A percentile compares a stretch with the other conserved stretches of the same genome.
Evolutionary conservation across 257 asterid genomes (phyloP).

Genomic region (Echites panduratus): DNA sequence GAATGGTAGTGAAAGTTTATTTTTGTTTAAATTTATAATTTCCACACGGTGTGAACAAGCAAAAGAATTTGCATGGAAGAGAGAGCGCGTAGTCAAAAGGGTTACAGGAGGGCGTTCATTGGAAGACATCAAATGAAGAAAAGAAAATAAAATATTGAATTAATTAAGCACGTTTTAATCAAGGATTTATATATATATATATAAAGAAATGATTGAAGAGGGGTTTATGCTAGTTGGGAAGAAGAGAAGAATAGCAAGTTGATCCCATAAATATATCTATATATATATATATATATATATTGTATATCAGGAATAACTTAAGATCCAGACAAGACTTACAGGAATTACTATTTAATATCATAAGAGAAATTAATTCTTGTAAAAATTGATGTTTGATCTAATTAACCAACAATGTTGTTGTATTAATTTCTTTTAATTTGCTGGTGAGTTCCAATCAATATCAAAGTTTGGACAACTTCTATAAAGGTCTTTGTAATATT

Average conservation of each 20-base stretch:
- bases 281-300: too few relatives aligned
- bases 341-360: too few relatives aligned
- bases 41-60: too few relatives aligned
- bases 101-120: background rate
- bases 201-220: too few relatives aligned
- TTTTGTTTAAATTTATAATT: too few relatives aligned
- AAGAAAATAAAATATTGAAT: too few relatives aligned
- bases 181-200: too few relatives aligned
- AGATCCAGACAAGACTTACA: background rate
- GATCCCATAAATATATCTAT: background rate
- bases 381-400: slow-evolving; percentile 15
- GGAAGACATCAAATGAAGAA: background rate
- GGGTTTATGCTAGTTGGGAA: slow-evolving; percentile 14
- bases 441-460: too few relatives aligned
- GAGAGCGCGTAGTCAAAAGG: background rate
- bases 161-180: slow-evolving; percentile 15
- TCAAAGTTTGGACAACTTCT: too few relatives aligned
- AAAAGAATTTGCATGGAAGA: background rate
- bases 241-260: background rate
- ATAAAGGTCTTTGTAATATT: background rate
- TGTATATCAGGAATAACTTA: slow-evolving; percentile 1
- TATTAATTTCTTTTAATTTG: background rate
- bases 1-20: background rate
- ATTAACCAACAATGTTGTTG: background rate
- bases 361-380: background rate